Evolutionary conservation across 2,329 filamentous ascomycete species (phyloP), one percentile per base, ranked within the genome.

Genomic region (Helminthosporium solani): DNA sequence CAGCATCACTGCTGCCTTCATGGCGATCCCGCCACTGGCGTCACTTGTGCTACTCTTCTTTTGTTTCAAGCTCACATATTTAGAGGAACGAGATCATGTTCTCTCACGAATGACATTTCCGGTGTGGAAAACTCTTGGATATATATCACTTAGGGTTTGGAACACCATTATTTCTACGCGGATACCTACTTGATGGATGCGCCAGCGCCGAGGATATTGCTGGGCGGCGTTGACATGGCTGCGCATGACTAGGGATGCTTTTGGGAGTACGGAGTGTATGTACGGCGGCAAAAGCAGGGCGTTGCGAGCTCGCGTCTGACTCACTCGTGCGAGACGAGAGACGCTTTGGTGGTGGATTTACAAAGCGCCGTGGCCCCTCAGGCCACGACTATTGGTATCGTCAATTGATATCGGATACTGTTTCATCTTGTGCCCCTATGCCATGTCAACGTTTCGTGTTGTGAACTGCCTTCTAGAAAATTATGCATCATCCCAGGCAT

Each of bases 1-100:
- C 41, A 21, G 34, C 39, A 28, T 47, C 21, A 23, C 44, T 34
- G 33, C 42, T 33, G 20, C 40, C 44, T 23, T 31, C 20, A 37
- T 40, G 9, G 36, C 23, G 27, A 33, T 40, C 42, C 39, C 14
- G 12, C 34, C 39, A 23, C 30, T 27, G 35, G 34, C 40, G 44
- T 46, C 39, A 47, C 46, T 41, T n/a, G n/a, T n/a, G 19, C 39
- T 34, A 33, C 40, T 44, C 58, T 58, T 48, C 50, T 52, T 61
- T 52, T 61, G 57, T 67, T 35, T 15, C 46, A 42, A 46, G 30
- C 54, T 42, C 18, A 40, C 42, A 55, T 50, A 51, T 46, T 46
- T 55, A 61, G 54, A 60, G 57, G 51, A 56, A 61, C 54, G 56
- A 63, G 31, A 36, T 54, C 47, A 49, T 54, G 56, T 58, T 57